Percentiles rank a stretch among this genome's conserved stretches.
phyloP scores from a whole-genome alignment of 441 rosid species.

The Viola pubescens region DNA sequence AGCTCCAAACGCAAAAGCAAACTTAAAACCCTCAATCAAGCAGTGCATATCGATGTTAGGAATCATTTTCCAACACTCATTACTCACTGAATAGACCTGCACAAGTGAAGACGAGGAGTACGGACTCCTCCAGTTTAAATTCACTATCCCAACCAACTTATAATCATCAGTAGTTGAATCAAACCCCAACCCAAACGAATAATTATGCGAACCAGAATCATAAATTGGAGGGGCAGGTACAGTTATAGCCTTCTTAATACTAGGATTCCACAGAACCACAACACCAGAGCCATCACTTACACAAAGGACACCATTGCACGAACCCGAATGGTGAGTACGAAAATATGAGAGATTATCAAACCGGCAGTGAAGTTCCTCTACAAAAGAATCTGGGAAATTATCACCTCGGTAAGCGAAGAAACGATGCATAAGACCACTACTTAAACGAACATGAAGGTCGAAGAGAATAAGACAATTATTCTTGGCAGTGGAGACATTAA shows the following conservation, averaged over 20 bases:
- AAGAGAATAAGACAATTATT: too few relatives aligned
- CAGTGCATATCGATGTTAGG: background rate
- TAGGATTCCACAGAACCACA: constrained; percentile 2
- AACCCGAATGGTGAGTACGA: too few relatives aligned
- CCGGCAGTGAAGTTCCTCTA: too few relatives aligned
- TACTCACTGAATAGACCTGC: background rate
- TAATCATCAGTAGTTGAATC: background rate
- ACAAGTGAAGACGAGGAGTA: background rate
- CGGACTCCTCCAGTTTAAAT: background rate
- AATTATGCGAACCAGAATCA: background rate
- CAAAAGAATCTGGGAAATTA: too few relatives aligned
- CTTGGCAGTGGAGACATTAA: too few relatives aligned
- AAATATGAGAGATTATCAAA: too few relatives aligned
- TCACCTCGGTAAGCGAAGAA: too few relatives aligned
- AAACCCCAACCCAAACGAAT: background rate
- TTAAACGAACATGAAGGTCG: too few relatives aligned
- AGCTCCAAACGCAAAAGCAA: background rate
- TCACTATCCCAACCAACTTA: background rate
- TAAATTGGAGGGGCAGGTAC: background rate
- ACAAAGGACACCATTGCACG: too few relatives aligned
- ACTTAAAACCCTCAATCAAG: background rate
- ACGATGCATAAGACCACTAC: too few relatives aligned
- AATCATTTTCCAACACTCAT: background rate
- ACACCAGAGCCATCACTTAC: too few relatives aligned
- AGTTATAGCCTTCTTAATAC: background rate